Base-by-base conservation (phyloP, 768 basidiomycete genomes). In the Suillus sp. region DNA sequence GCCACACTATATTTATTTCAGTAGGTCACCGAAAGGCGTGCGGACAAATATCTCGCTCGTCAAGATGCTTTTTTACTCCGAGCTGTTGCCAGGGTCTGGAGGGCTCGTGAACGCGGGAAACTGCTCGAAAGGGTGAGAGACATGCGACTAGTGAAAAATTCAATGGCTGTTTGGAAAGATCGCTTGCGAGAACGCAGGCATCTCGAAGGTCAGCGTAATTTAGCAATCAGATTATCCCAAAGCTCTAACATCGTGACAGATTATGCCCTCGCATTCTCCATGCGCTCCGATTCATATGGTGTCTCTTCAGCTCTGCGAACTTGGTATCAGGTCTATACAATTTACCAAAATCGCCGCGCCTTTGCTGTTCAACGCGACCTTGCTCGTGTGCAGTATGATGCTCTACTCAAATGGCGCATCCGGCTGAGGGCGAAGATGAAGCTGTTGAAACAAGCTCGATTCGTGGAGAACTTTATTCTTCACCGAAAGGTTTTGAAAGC, bases 81-180 rank as follows among this genome's bases (percentile, higher is more conserved):
- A 51, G 89, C 86, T 34, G 77, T 88, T 53, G 74, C 81, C 68
- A 79, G 86, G 54, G 82, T 90, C 4, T 89, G 90, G 89, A 88
- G 83, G 67, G 86, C 90, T 25, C 83, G 83, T 43, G 88, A 89
- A 68, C 83, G 86, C 10, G 87, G 86, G 35, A 78, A 74, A 57
- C 78, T 86, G 34, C 78, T 91, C 13, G 84, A 84, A 62, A 80
- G 83, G 53, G 83, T 87, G 40, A 81, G 78, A 59, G 72, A 76
- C 5, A 65, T 78, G 22, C 80, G 85, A 38, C 67, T 86, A 9
- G 59, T 84, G 51, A 83, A 80, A 66, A 73, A 74, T 47, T 74
- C 77, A 1, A 86, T 84, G 81, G 68, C 70, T 20, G 69, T 78
- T 18, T 91, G 90, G 90, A 77, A 74, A 63, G 72, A 69, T 58